A percentile compares a stretch with the other conserved stretches of the same genome.
phyloP scores from a whole-genome alignment of 768 basidiomycete species.

The Harrya chromipes region DNA sequence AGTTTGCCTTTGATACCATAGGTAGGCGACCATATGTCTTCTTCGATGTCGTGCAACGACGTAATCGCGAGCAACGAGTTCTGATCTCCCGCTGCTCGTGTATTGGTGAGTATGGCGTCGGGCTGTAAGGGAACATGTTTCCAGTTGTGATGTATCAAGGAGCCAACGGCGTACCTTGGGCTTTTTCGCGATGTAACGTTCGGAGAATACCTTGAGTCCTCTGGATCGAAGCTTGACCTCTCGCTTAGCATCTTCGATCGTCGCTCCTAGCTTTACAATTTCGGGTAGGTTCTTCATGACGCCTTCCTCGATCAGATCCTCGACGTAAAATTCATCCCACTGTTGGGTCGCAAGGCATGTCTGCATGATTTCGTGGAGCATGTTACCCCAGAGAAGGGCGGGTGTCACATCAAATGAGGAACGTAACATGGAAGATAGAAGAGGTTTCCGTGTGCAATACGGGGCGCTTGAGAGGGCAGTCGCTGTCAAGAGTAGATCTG shows the following conservation, averaged over 20 bases:
- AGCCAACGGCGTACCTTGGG: constrained; percentile 53
- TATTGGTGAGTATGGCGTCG: constrained; percentile 64
- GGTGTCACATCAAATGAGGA: constrained; percentile 60
- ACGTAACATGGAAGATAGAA: constrained; percentile 66
- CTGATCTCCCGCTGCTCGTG: constrained; percentile 48
- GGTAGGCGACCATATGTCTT: constrained; percentile 95
- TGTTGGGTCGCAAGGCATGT: constrained; percentile 56
- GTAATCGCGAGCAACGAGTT: constrained; percentile 66
- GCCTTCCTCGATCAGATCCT: constrained; percentile 54
- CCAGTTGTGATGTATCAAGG: not conserved
- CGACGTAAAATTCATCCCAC: constrained; percentile 66
- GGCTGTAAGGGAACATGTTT: constrained; percentile 37
- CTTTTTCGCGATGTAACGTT: constrained; percentile 57
- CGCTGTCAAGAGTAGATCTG: constrained; percentile 88
- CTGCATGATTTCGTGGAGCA: constrained; percentile 92
- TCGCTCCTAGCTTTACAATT: constrained; percentile 56
- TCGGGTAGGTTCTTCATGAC: constrained; percentile 54
- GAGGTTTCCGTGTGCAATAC: constrained; percentile 81
- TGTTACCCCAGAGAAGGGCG: constrained; percentile 84
- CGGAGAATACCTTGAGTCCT: constrained; percentile 62
- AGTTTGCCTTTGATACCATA: constrained; percentile 96
- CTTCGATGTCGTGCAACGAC: constrained; percentile 83
- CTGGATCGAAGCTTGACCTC: constrained; percentile 62
- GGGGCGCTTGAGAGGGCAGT: constrained; percentile 83
- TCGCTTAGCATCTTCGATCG: constrained; percentile 58